Evolutionary conservation across 306 rosid species (phyloP).

Genomic region (Argentina anserina): DNA sequence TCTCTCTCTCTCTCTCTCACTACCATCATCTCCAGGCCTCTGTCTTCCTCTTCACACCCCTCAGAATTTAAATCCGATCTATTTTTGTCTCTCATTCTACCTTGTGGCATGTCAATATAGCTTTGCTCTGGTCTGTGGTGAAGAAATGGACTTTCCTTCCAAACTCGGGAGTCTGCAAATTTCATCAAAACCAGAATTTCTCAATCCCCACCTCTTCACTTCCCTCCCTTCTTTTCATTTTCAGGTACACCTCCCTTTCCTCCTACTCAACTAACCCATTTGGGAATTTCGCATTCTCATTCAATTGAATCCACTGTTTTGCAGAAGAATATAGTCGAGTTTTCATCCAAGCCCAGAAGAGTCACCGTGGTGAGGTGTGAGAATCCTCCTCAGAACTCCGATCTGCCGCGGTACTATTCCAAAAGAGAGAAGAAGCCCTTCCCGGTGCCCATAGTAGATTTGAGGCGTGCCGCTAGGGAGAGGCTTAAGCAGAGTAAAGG

Average conservation of each 20-base stretch:
- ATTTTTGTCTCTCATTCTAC: not conserved
- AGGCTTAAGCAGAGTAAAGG: conserved; percentile 69
- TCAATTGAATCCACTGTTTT: not conserved
- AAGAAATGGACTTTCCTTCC: conserved; percentile 26
- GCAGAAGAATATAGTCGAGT: conserved; percentile 37
- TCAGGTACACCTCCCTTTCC: conserved; percentile 39
- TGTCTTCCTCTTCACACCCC: too few relatives aligned
- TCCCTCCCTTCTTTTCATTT: conserved; percentile 40
- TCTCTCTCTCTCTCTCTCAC: too few relatives aligned
- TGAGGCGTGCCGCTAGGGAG: conserved; percentile 96
- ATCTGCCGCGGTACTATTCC: conserved; percentile 64
- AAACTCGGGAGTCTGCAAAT: conserved; percentile 16
- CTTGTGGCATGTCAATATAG: conserved; percentile 24
- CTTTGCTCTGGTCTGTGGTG: conserved; percentile 29
- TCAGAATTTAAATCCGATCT: not conserved
- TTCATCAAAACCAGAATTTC: conserved; percentile 30
- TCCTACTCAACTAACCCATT: not conserved
- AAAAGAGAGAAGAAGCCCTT: conserved; percentile 87
- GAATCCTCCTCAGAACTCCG: conserved; percentile 71
- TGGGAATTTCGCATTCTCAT: not conserved
- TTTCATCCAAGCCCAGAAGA: conserved; percentile 35
- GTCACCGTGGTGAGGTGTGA: conserved; percentile 37
- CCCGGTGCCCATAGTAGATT: conserved; percentile 73
- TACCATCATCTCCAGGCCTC: too few relatives aligned
- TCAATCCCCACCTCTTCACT: conserved; percentile 30